Evolutionary conservation across 2,329 filamentous ascomycete species (phyloP).

Genomic region (Elsinoe arachidis): DNA sequence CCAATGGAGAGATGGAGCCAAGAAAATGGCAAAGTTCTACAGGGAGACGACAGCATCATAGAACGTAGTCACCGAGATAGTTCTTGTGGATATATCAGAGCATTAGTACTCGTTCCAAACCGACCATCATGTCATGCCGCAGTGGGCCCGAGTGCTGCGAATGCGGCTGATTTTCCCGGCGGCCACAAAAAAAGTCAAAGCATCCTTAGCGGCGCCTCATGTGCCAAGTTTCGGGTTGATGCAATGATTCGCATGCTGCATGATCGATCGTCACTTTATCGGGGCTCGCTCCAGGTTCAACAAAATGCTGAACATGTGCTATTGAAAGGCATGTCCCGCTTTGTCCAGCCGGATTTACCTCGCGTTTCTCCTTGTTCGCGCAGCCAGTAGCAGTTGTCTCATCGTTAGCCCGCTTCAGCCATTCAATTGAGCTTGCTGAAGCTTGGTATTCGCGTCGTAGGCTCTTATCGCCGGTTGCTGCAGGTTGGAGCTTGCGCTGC

Average conservation of each 20-base stretch:
- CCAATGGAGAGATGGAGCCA: conserved; percentile 41
- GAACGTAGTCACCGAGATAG: not conserved
- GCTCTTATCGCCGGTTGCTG: not conserved
- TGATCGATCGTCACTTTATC: conserved; percentile 11
- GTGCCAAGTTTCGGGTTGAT: conserved; percentile 7
- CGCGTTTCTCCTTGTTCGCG: not conserved
- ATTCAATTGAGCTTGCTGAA: not conserved
- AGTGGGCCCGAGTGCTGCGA: not conserved
- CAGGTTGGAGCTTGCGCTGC: not conserved
- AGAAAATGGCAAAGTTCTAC: conserved; percentile 38
- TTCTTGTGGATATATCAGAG: not conserved
- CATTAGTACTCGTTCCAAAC: not conserved
- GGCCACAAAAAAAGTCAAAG: not conserved
- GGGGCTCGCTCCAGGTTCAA: not conserved
- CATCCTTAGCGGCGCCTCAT: not conserved
- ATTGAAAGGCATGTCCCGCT: conserved; percentile 3
- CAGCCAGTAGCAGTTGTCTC: not conserved
- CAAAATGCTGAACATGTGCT: conserved; percentile 1
- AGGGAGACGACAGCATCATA: not conserved
- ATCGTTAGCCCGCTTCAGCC: not conserved
- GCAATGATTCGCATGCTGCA: conserved; percentile 9
- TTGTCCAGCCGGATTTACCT: not conserved
- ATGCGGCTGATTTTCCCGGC: not conserved
- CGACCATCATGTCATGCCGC: not conserved
- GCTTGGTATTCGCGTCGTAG: not conserved